Conservation (phyloP, 257 asterid genomes). For the Petrea volubilis region DNA sequence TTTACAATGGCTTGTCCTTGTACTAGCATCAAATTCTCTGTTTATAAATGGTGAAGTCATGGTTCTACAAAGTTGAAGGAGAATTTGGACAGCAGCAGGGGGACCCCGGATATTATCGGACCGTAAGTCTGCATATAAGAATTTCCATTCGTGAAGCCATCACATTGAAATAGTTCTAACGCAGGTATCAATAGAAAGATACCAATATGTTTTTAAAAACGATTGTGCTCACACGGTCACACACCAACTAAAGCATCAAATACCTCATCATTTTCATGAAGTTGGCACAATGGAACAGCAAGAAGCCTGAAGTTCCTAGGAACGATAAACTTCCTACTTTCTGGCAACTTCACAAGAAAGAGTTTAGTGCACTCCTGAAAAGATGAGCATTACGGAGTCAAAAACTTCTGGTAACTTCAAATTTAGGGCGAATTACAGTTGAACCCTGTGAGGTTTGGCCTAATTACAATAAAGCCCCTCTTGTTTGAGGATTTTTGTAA, state of each 20-base stretch:
- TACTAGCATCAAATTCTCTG: not conserved
- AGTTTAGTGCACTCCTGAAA: constrained; percentile 89
- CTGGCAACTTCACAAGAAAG: constrained; percentile 80
- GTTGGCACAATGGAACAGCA: constrained; percentile 74
- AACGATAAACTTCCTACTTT: constrained; percentile 68
- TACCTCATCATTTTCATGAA: constrained; percentile 70
- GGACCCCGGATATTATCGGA: constrained; percentile 64
- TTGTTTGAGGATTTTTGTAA: no score
- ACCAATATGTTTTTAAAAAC: no score
- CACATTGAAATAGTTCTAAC: not conserved
- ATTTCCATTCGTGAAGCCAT: not conserved
- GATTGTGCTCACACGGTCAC: no score
- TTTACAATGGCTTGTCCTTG: not conserved
- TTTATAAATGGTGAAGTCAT: not conserved
- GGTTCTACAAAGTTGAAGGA: constrained; percentile 62
- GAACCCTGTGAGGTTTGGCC: no score
- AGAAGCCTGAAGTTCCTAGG: constrained; percentile 73
- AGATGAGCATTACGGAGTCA: constrained; percentile 12
- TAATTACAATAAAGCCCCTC: no score
- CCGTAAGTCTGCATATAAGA: constrained; percentile 60
- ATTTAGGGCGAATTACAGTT: no score
- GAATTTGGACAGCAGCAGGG: constrained; percentile 80
- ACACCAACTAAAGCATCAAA: not conserved
- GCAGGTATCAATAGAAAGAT: not conserved
- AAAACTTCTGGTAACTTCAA: not conserved